Percentiles rank a stretch among this genome's conserved stretches.
Conservation (phyloP, 768 basidiomycete genomes). For the Pleurotus citrinopileatus region DNA sequence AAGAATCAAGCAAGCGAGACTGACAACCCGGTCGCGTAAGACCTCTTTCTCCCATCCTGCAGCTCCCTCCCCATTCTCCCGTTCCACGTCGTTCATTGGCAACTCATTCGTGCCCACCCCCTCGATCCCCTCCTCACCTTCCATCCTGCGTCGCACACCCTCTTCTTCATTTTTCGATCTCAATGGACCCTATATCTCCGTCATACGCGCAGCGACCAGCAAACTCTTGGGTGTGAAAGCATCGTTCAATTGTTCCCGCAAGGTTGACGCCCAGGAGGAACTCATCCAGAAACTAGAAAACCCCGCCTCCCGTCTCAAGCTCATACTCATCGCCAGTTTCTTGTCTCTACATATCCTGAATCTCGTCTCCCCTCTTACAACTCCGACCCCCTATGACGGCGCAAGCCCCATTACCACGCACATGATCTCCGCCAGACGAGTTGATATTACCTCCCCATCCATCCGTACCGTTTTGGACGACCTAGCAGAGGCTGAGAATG, state of each 20-base stretch:
- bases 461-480: slow-evolving; percentile 56
- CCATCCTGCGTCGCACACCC: slow-evolving; percentile 3
- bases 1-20: slow-evolving; percentile 62
- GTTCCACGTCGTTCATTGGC: neutral
- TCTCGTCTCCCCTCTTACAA: slow-evolving; percentile 86
- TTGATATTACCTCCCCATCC: slow-evolving; percentile 66
- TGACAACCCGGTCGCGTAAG: slow-evolving; percentile 35
- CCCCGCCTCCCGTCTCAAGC: slow-evolving; percentile 84
- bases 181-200: neutral
- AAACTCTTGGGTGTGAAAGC: slow-evolving; percentile 45
- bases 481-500: slow-evolving; percentile 39
- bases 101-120: neutral
- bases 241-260: slow-evolving; percentile 21
- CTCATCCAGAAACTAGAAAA: slow-evolving; percentile 57
- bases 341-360: slow-evolving; percentile 89
- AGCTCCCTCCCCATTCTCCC: neutral
- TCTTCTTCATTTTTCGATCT: neutral
- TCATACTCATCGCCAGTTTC: slow-evolving; percentile 90
- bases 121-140: slow-evolving; percentile 13
- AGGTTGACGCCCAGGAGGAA: slow-evolving; percentile 16
- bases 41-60: neutral
- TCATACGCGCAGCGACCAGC: neutral
- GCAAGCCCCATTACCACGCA: slow-evolving; percentile 30
- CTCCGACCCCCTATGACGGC: slow-evolving; percentile 18
- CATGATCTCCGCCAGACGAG: slow-evolving; percentile 42